A percentile compares a stretch with the other conserved stretches of the same genome.
phyloP scores from a whole-genome alignment of 495 filamentous ascomycete genomes.

The Podospora sp. region DNA sequence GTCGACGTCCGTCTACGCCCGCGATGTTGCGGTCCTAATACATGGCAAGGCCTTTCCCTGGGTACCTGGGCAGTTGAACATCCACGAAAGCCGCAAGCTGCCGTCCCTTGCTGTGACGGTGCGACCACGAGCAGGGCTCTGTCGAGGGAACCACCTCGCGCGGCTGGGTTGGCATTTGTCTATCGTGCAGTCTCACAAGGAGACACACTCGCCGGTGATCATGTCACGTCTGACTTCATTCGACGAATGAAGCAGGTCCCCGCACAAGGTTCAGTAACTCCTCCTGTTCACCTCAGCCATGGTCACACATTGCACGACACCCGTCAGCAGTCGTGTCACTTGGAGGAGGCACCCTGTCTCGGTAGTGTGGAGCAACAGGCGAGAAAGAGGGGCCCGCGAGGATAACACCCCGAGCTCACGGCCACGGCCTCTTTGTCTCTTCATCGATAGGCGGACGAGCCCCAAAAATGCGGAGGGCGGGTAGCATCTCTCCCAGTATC shows the following conservation, averaged over 20 bases:
- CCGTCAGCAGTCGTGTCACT: conserved; percentile 29
- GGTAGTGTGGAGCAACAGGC: conserved; percentile 13
- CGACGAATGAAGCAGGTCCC: not conserved
- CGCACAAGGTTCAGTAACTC: not conserved
- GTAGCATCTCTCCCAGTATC: not conserved
- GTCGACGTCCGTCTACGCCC: no score
- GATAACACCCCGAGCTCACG: not conserved
- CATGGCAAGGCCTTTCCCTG: no score
- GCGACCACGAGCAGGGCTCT: not conserved
- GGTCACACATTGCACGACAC: conserved; percentile 35
- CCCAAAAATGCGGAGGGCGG: not conserved
- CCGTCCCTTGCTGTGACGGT: not conserved
- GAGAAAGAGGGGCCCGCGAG: not conserved
- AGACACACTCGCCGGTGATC: not conserved
- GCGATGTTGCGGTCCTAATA: no score
- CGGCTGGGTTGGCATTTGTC: not conserved
- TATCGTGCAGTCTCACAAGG: not conserved
- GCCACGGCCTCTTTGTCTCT: not conserved
- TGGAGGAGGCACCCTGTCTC: conserved; percentile 25
- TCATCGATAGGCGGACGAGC: not conserved
- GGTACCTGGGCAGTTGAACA: not conserved
- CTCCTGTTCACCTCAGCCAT: conserved; percentile 8
- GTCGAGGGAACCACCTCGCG: not conserved
- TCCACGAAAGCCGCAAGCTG: not conserved
- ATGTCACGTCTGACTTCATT: not conserved